A percentile compares a stretch with the other conserved stretches of the same genome.
These are phyloP conservation scores for Gomphus bonarii DNA, from an alignment of 1,284 basidiomycete species.

Conservation along the genomic window DNA sequence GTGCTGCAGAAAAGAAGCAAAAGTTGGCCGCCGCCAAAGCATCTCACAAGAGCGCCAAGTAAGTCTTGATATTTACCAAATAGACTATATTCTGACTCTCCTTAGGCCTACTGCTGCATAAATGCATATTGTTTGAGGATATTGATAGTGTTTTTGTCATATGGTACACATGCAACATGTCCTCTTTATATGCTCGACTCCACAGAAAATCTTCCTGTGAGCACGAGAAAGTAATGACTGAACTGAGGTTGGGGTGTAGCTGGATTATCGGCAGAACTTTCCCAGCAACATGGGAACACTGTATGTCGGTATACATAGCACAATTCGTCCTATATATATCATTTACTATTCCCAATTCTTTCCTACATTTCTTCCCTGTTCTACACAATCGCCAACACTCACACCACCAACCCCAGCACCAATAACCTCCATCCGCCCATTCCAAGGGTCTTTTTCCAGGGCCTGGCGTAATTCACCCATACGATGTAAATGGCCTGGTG, in stretches of 20 bases:
- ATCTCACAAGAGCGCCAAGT: slow-evolving; percentile 49
- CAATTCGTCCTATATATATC: too few relatives aligned
- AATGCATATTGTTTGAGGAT: not conserved
- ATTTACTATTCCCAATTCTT: not conserved
- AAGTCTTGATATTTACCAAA: slow-evolving; percentile 7
- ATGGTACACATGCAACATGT: slow-evolving; percentile 2
- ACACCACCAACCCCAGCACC: slow-evolving; percentile 87
- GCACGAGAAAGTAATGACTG: not conserved
- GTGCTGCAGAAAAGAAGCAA: slow-evolving; percentile 88
- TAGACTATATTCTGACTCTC: not conserved
- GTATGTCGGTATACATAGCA: too few relatives aligned
- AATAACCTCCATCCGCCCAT: slow-evolving; percentile 56
- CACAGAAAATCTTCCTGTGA: not conserved
- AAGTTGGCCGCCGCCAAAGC: slow-evolving; percentile 73
- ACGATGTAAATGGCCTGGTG: slow-evolving; percentile 63
- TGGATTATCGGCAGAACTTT: too few relatives aligned
- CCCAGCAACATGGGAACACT: too few relatives aligned
- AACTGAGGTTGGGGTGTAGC: not conserved
- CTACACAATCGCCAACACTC: slow-evolving; percentile 84
- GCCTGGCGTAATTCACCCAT: slow-evolving; percentile 50
- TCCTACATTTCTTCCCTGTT: slow-evolving; percentile 54
- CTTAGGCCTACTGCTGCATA: not conserved
- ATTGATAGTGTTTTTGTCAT: slow-evolving; percentile 1
- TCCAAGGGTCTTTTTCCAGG: slow-evolving; percentile 38
- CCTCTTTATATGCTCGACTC: not conserved